Base-by-base conservation (phyloP, 202 grass and related monocot genomes). In the Elaeis oleifera region DNA sequence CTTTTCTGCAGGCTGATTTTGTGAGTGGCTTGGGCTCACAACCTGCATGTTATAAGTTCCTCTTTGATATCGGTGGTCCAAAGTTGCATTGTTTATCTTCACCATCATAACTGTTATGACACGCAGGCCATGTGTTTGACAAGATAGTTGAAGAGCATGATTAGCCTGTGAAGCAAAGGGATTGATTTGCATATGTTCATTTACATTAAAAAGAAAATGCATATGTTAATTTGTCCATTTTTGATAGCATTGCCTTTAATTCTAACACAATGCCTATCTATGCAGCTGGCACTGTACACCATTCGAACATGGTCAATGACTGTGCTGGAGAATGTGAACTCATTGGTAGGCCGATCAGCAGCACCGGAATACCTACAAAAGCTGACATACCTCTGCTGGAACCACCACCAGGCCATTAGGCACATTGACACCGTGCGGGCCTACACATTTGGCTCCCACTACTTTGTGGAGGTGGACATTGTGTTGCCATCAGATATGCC, bases 251-350 rank as follows among this genome's bases (percentile, higher is more conserved):
- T 3, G 48, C 25, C n/a, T 53, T 7, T 18, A 51, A 31, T 68
- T 54, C 11, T 25, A 28, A 5, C 11, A 5, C 16, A 17, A 17
- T 31, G 13, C 6, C 23, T 50, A 6, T 32, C 58, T 9, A 65
- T 58, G 16, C 85, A 92, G 94, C 69, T 97, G 60, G 94, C 94
- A 48, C 71, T 97, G 17, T 97, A 97, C 55, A 97, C 94, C 0
- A 97, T 97, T 71, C 79, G 94, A 18, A 97, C 94, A 55, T 97
- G 94, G 94, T 97, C 94, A 1, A 76, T 84, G 84, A 92, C 94
- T 0, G 94, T 97, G 57, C 80, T 97, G 0, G 94, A 97, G 69
- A 97, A 97, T 14, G 94, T 97, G 3, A 89, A 97, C 79, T 97
- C 94, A 31, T 60, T 97, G 19, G 94, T 92, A 0, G 94, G 88